Evolutionary conservation across 768 basidiomycete species (phyloP), one percentile per base, ranked within the genome.

Genomic region (Coprinellus micaceus): DNA sequence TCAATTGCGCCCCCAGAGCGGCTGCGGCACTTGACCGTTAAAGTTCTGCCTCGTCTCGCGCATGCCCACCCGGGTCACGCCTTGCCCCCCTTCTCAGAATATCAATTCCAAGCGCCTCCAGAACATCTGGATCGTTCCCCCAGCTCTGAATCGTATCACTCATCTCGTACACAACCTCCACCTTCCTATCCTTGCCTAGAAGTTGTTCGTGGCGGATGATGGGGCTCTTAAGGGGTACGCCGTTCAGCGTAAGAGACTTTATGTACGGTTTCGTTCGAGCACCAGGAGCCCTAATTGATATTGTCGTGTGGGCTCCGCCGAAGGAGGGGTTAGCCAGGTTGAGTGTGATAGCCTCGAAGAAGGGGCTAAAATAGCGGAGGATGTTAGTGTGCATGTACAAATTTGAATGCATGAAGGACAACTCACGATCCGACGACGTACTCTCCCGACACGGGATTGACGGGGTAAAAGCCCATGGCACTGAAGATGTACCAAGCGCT

Each of bases 401-500:
- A 7, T 6, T 6, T 43, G 36, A 15, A 51, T 6, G 19, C 13
- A 40, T 39, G 3, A n/a, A 7, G 39, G 53, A 29, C 15, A 12
- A 76, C 79, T 43, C 64, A 86, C 88, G 84, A 83, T 60, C 90
- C 91, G 45, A 94, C 75, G 54, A 91, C 75, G 58, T 92, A 93
- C 63, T 83, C 81, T 2, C 81, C 84, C 0, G 86, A 88, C 0
- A 86, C 86, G 0, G 91, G 91, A 64, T 92, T 86, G 39, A 92
- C 89, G 36, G 89, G 89, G 62, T 93, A 93, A 68, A 93, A 89
- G 1, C 91, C 90, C 69, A 94, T 77, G 0, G 89, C 83, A 49
- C 83, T 86, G 71, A 91, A 92, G 13, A 92, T 77, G 62, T 86
- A 92, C 91, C 91, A 93, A 0, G 90, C 88, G 62, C 87, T 89